These are phyloP conservation scores for Chrysochromulina parva DNA, from an alignment of 78 protist species.

Conservation along the genomic window DNA sequence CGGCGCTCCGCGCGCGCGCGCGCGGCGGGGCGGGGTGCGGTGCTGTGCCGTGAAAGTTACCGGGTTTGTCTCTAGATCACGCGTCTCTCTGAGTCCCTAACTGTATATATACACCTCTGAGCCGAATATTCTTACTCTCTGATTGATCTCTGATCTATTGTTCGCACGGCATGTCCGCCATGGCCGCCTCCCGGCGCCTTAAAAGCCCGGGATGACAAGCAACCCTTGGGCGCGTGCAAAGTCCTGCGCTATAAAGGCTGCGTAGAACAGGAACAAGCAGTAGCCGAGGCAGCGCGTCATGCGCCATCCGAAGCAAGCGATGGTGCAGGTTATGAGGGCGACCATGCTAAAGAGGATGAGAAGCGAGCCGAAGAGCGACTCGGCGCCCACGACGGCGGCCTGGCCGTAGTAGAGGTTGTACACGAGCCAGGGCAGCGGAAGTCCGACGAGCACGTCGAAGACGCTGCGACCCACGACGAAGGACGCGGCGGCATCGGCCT, in stretches of 20 bases:
- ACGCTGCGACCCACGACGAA: conserved; percentile 39
- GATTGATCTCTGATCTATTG: too few species aligned
- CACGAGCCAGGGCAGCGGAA: conserved; percentile 44
- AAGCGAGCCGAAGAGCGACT: not conserved
- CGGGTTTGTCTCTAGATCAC: too few species aligned
- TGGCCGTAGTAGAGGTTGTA: not conserved
- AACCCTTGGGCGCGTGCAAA: not conserved
- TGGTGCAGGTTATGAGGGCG: not conserved
- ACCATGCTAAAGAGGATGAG: not conserved
- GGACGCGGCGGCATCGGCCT: conserved; percentile 27
- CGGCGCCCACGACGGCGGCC: not conserved
- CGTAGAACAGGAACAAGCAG: not conserved
- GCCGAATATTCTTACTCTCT: too few species aligned
- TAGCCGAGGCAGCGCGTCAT: not conserved
- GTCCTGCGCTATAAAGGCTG: not conserved
- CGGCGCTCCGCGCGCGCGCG: too few species aligned
- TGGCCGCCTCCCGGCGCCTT: too few species aligned
- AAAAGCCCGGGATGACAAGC: too few species aligned
- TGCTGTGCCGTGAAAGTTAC: too few species aligned
- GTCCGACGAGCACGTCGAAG: conserved; percentile 48
- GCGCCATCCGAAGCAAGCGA: not conserved
- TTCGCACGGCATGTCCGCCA: too few species aligned
- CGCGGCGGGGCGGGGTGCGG: too few species aligned
- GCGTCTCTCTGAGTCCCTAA: too few species aligned
- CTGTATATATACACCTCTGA: too few species aligned